These are phyloP conservation scores for Oryza rufipogon DNA, from an alignment of 176 grass and related monocot species.

Conservation along the genomic window DNA sequence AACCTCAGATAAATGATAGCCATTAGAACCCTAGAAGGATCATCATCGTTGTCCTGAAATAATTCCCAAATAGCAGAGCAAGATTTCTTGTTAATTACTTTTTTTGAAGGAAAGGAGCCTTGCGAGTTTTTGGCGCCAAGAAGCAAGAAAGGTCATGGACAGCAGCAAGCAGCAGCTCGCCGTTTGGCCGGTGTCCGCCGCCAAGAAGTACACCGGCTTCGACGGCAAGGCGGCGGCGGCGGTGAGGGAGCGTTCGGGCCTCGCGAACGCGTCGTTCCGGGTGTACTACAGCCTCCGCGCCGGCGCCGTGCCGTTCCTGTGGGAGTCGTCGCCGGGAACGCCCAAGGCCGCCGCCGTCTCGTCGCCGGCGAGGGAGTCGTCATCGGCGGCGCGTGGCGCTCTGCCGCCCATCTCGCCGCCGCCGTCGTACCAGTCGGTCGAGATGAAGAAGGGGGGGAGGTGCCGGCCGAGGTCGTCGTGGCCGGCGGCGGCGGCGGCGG, in stretches of 20 bases:
- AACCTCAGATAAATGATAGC: background rate
- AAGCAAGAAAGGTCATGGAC: constrained; percentile 17
- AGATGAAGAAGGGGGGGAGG: constrained; percentile 11
- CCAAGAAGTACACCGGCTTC: background rate
- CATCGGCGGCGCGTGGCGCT: background rate
- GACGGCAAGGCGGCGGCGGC: constrained; percentile 1
- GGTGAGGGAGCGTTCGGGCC: constrained; percentile 38
- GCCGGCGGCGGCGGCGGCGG: background rate
- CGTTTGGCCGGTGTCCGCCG: background rate
- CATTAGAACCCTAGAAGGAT: background rate
- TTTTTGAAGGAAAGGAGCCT: background rate
- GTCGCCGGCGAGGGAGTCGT: background rate
- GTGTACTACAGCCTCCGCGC: constrained; percentile 52
- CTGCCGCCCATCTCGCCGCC: constrained; percentile 41
- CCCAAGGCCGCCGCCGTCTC: constrained; percentile 40
- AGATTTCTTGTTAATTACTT: too few species aligned
- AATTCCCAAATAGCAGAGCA: background rate
- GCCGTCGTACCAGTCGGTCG: constrained; percentile 33
- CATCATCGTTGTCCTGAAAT: background rate
- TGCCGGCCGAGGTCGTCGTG: constrained; percentile 21
- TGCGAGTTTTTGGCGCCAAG: background rate
- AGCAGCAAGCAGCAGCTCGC: constrained; percentile 21
- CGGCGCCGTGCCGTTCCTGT: constrained; percentile 49
- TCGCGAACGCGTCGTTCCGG: constrained; percentile 44
- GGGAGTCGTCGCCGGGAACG: constrained; percentile 55